These are phyloP conservation scores for Asterophora parasitica DNA, from an alignment of 768 basidiomycete species.

Conservation along the genomic window DNA sequence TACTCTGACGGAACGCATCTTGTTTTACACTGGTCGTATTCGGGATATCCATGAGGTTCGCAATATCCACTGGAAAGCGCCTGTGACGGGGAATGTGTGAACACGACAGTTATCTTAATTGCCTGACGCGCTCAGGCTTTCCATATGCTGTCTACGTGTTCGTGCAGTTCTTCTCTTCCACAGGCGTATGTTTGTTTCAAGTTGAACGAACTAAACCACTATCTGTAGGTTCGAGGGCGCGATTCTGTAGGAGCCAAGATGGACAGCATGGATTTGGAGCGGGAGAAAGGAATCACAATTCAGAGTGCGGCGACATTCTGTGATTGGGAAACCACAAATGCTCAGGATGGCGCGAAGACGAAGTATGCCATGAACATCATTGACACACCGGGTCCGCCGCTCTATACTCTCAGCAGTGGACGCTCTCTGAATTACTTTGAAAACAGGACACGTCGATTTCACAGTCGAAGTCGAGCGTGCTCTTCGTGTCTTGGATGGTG, in stretches of 20 bases:
- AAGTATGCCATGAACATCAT: constrained; percentile 97
- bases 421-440: constrained; percentile 1
- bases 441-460: constrained; percentile 93
- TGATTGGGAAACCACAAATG: constrained; percentile 81
- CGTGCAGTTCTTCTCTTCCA: constrained; percentile 16
- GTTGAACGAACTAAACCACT: constrained; percentile 2
- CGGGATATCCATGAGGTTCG: constrained; percentile 93
- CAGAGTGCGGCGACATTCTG: constrained; percentile 98
- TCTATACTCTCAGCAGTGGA: not conserved
- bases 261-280: constrained; percentile 99
- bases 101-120: constrained; percentile 6
- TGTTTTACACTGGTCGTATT: constrained; percentile 96
- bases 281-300: constrained; percentile 99
- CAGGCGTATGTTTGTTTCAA: constrained; percentile 16
- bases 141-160: constrained; percentile 8
- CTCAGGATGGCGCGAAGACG: constrained; percentile 55
- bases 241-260: constrained; percentile 98
- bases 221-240: constrained; percentile 74
- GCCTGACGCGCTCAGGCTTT: constrained; percentile 1
- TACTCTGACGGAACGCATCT: constrained; percentile 90
- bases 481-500: constrained; percentile 92
- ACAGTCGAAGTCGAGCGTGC: constrained; percentile 99
- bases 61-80: constrained; percentile 15
- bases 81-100: constrained; percentile 14
- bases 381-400: constrained; percentile 81